phyloP scores from a whole-genome alignment of 352 stramenopile genomes.

The Pythium grandisporangium region DNA sequence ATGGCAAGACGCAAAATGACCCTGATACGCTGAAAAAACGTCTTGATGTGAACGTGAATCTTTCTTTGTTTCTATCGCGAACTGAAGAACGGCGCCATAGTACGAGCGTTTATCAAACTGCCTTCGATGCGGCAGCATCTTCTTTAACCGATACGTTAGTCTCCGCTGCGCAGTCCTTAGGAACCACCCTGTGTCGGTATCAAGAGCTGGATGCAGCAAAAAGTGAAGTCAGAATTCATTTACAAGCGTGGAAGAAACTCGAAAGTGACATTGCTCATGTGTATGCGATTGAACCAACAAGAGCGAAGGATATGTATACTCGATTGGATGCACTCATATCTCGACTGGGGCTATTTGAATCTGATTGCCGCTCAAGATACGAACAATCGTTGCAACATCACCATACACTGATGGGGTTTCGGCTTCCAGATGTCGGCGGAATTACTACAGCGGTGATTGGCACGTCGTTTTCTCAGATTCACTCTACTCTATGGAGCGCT shows the following conservation, averaged over 20 bases:
- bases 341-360: constrained; percentile 24
- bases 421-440: too few relatives aligned
- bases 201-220: not conserved
- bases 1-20: constrained; percentile 5
- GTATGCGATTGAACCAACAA: too few relatives aligned
- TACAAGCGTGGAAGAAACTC: not conserved
- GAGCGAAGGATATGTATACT: too few relatives aligned
- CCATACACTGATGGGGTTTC: too few relatives aligned
- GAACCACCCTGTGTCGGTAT: too few relatives aligned
- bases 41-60: constrained; percentile 76
- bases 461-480: too few relatives aligned
- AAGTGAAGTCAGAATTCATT: not conserved
- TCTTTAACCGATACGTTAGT: too few relatives aligned
- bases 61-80: constrained; percentile 78
- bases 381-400: constrained; percentile 31
- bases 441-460: too few relatives aligned
- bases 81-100: constrained; percentile 68
- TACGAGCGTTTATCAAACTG: constrained; percentile 31
- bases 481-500: too few relatives aligned
- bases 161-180: too few relatives aligned
- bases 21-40: constrained; percentile 32
- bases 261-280: not conserved
- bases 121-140: constrained; percentile 12
- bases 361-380: constrained; percentile 38
- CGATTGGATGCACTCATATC: constrained; percentile 5